A percentile compares a stretch with the other conserved stretches of the same genome.
Conservation (phyloP, 1,139 yeast genomes). For the Kurtzmaniella quercitrusa region DNA sequence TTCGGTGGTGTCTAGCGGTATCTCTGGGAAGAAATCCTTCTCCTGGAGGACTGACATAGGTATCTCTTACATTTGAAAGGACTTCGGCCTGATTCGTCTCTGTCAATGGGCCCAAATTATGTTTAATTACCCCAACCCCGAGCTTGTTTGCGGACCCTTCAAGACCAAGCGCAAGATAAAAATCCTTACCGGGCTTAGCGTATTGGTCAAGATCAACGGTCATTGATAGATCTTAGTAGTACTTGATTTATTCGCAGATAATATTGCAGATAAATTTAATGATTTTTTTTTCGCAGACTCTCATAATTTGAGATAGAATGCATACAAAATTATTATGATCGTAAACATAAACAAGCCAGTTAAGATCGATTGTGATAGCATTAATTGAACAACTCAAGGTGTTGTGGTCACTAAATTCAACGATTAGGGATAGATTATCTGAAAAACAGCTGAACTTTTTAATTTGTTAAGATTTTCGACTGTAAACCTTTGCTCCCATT, state of each 20-base stretch:
- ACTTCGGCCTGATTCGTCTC: constrained; percentile 63
- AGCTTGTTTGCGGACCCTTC: constrained; percentile 97
- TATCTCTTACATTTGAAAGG: constrained; percentile 84
- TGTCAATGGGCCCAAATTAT: constrained; percentile 51
- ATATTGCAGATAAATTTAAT: neutral
- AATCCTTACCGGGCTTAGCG: constrained; percentile 40
- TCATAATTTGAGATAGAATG: no score
- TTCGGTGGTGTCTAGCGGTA: constrained; percentile 93
- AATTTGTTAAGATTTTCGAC: neutral
- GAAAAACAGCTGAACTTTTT: neutral
- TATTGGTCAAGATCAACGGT: constrained; percentile 37
- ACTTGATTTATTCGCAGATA: neutral
- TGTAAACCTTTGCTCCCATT: neutral
- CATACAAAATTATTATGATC: neutral
- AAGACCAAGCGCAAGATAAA: constrained; percentile 76
- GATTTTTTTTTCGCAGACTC: no score
- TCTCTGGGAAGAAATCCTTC: constrained; percentile 96
- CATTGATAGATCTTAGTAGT: constrained; percentile 7
- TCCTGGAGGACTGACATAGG: constrained; percentile 95
- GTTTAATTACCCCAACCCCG: constrained; percentile 89
- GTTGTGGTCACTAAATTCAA: no score
- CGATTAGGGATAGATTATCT: neutral
- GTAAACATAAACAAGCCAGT: neutral
- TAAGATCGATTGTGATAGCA: neutral
- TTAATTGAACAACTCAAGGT: no score